Evolutionary conservation across 73 alveolate genomes (phyloP), one percentile per base, ranked within the genome.

Genomic region (Effrenium voratum): DNA sequence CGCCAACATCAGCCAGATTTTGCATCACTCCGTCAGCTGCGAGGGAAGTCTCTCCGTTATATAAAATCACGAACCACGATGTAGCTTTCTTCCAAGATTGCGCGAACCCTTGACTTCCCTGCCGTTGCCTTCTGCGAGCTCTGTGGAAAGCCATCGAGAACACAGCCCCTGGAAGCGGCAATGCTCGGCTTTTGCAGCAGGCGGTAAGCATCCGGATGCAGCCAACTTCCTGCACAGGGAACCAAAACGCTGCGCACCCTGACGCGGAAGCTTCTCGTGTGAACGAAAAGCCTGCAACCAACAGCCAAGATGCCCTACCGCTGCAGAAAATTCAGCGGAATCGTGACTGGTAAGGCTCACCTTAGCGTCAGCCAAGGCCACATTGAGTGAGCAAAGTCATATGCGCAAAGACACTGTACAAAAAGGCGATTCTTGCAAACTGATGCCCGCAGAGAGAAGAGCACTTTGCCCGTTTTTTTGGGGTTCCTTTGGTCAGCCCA

Each of bases 61-160:
- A n/a, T n/a, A n/a, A n/a, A n/a, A n/a, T n/a, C n/a, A n/a, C n/a
- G n/a, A n/a, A n/a, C n/a, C n/a, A n/a, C n/a, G n/a, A n/a, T n/a
- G n/a, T n/a, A n/a, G n/a, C n/a, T n/a, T n/a, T n/a, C n/a, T n/a
- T n/a, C n/a, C n/a, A n/a, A n/a, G n/a, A n/a, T n/a, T n/a, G n/a
- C 76, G 41, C 34, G n/a, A 63, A 63, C 22, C 91, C 40, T 47
- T 41, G 4, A 28, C 13, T 8, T 24, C 70, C 50, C 13, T 5
- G 16, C 44, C 10, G 47, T 0, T 22, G 84, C 95, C 95, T 87
- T 87, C 95, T 50, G 59, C 43, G 59, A 87, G 95, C 60, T 87
- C 95, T 26, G 95, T 36, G 32, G 95, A 60, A 50, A 87, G 59
- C 84, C 80, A 87, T 50, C 95, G 95, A 36, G 95, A 87, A 84